phyloP scores from a whole-genome alignment of 192 early-diverging fungal species.

The Pecoramyces ruminantium region DNA sequence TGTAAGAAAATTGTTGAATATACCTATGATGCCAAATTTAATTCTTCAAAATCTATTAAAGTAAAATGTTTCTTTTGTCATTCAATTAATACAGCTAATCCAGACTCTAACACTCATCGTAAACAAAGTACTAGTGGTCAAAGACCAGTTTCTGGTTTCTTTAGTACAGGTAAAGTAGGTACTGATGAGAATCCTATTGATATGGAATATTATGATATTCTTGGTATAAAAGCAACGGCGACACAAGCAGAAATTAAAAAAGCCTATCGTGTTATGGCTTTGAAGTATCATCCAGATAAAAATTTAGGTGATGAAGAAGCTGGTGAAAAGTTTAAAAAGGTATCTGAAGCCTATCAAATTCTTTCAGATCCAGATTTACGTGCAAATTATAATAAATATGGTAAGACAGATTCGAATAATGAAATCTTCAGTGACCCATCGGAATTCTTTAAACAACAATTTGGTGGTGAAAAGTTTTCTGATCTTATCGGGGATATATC shows the following conservation, averaged over 20 bases:
- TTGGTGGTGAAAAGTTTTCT: constrained; percentile 95
- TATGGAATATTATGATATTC: constrained; percentile 77
- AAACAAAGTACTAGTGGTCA: neutral
- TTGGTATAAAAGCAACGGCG: constrained; percentile 58
- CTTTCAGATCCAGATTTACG: constrained; percentile 80
- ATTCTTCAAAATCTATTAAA: neutral
- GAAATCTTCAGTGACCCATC: constrained; percentile 61
- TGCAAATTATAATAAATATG: constrained; percentile 74
- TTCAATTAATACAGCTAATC: neutral
- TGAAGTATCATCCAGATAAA: constrained; percentile 86
- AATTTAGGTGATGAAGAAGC: constrained; percentile 48
- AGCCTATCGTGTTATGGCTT: constrained; percentile 67
- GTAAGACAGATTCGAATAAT: constrained; percentile 36
- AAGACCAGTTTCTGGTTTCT: neutral
- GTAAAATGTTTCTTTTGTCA: neutral
- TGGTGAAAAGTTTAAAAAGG: constrained; percentile 79
- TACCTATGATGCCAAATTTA: neutral
- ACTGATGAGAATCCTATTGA: constrained; percentile 48
- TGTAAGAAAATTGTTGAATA: neutral
- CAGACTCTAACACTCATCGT: neutral
- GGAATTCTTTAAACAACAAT: constrained; percentile 88
- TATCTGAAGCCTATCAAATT: constrained; percentile 94
- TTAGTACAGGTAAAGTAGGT: neutral
- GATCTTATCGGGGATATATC: constrained; percentile 96
- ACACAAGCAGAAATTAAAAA: constrained; percentile 80